phyloP scores from a whole-genome alignment of 176 grass and related monocot genomes.

The Elaeis guineensis region DNA sequence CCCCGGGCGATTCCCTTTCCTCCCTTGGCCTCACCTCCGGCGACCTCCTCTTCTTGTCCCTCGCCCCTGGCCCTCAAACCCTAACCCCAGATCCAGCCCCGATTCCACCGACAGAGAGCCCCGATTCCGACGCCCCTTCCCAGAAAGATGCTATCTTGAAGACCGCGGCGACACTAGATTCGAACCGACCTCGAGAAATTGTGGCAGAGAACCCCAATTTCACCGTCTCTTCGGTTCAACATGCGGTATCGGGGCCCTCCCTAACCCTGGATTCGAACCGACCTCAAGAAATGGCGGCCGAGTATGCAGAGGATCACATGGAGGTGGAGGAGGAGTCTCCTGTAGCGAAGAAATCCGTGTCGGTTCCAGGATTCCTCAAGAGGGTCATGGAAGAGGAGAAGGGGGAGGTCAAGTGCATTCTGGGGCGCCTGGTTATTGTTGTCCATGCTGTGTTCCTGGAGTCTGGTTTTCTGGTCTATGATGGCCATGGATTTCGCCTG shows the following conservation, averaged over 20 bases:
- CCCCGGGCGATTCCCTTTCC: constrained; percentile 31
- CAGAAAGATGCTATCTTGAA: background rate
- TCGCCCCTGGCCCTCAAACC: constrained; percentile 21
- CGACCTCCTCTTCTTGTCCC: constrained; percentile 65
- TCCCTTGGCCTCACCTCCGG: constrained; percentile 72
- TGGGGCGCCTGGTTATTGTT: too few relatives aligned
- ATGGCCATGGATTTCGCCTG: too few relatives aligned
- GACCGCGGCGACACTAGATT: background rate
- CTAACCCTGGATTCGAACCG: background rate
- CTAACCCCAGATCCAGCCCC: constrained; percentile 6
- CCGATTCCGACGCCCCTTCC: background rate
- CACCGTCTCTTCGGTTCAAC: background rate
- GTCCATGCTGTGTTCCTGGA: too few relatives aligned
- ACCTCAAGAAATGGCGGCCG: too few relatives aligned
- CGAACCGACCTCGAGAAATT: background rate
- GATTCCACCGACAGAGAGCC: background rate
- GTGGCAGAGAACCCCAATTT: background rate
- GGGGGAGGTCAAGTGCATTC: too few relatives aligned
- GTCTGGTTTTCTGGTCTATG: too few relatives aligned
- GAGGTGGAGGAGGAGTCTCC: constrained; percentile 11
- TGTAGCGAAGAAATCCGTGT: background rate
- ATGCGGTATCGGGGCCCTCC: too few relatives aligned
- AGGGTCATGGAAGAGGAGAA: too few relatives aligned
- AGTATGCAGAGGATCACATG: constrained; percentile 2
- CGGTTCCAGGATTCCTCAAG: too few relatives aligned